These are phyloP conservation scores for Mycena vulgaris DNA, from an alignment of 768 basidiomycete species.

Conservation along the genomic window DNA sequence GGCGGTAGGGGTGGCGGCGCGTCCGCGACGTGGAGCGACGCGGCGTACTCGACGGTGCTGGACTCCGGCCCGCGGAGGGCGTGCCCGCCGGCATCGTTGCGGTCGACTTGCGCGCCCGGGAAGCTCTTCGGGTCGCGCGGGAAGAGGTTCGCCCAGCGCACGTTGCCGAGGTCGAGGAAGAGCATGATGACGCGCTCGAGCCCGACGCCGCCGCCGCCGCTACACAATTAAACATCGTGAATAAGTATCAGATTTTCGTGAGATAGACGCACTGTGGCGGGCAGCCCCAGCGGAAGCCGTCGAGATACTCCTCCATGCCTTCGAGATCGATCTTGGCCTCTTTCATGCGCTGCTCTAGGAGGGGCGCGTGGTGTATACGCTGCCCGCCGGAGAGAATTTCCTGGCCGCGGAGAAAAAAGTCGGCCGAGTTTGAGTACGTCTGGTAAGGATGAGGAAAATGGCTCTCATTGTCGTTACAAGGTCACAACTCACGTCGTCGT, in stretches of 20 bases:
- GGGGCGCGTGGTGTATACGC: constrained; percentile 90
- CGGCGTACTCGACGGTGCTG: not conserved
- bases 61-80: not conserved
- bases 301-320: constrained; percentile 91
- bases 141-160: not conserved
- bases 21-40: not conserved
- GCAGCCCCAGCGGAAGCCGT: constrained; percentile 94
- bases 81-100: not conserved
- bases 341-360: constrained; percentile 88
- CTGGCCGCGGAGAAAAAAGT: constrained; percentile 99
- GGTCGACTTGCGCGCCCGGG: not conserved
- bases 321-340: constrained; percentile 89
- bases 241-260: not conserved
- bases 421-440: constrained; percentile 96
- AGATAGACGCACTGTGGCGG: constrained; percentile 84
- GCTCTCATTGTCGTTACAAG: constrained; percentile 17
- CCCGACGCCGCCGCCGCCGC: not conserved
- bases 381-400: constrained; percentile 98
- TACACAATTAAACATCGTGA: not conserved
- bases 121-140: not conserved
- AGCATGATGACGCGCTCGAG: not conserved
- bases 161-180: not conserved
- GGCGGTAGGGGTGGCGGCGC: not conserved
- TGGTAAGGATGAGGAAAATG: constrained; percentile 46
- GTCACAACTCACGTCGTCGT: constrained; percentile 76